Evolutionary conservation across 2,329 filamentous ascomycete genomes (phyloP).

Genomic region (Colletotrichum kahawae): DNA sequence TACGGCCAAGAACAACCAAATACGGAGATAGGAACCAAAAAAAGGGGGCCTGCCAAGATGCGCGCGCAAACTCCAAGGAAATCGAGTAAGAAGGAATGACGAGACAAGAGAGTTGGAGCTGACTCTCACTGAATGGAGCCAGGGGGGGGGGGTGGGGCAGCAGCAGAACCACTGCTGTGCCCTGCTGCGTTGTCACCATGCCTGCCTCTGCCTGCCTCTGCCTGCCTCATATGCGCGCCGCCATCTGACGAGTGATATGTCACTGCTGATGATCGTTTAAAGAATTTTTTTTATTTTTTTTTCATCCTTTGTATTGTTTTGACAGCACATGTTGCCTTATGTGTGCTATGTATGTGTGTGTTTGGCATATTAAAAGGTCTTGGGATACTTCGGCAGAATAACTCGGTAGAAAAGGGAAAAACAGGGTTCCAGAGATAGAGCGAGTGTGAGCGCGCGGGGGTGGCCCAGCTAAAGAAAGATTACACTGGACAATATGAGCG

Average conservation of each 20-base stretch:
- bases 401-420: background rate
- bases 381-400: background rate
- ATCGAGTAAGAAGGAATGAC: background rate
- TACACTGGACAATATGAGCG: background rate
- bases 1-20: background rate
- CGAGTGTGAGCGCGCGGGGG: background rate
- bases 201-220: background rate
- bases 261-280: background rate
- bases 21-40: background rate
- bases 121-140: background rate
- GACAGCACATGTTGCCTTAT: background rate
- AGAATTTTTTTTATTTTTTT: background rate
- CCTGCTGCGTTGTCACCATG: background rate
- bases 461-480: background rate
- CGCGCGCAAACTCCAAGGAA: background rate
- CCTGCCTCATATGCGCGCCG: background rate
- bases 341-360: background rate
- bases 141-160: background rate
- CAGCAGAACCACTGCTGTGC: background rate
- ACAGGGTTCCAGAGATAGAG: background rate
- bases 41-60: background rate
- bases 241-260: background rate
- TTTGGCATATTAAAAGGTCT: background rate
- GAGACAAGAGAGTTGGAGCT: background rate
- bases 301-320: background rate